These are phyloP conservation scores for Neonectria hederae DNA, from an alignment of 2,329 filamentous ascomycete genomes.

Conservation along the genomic window DNA sequence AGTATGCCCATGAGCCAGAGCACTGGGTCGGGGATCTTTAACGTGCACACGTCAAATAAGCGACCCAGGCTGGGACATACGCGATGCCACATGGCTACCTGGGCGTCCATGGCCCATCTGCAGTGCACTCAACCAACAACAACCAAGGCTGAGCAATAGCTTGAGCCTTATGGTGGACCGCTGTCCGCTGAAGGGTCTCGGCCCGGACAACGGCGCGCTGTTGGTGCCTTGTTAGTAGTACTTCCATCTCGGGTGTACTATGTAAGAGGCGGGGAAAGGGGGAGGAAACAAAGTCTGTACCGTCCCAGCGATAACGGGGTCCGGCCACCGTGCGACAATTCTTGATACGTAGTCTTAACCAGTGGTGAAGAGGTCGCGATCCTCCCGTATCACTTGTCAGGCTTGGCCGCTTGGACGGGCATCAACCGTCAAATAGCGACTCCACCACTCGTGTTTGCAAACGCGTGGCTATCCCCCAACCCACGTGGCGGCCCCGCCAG, in stretches of 20 bases:
- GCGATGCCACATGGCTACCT: slow-evolving; percentile 38
- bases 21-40: slow-evolving; percentile 12
- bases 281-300: neutral
- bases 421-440: slow-evolving; percentile 25
- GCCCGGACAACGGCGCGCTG: slow-evolving; percentile 9
- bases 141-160: slow-evolving; percentile 17
- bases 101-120: slow-evolving; percentile 15
- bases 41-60: slow-evolving; percentile 23
- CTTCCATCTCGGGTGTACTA: slow-evolving; percentile 12
- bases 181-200: slow-evolving; percentile 9
- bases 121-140: slow-evolving; percentile 20
- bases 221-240: slow-evolving; percentile 5
- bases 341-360: slow-evolving; percentile 16
- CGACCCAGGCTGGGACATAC: slow-evolving; percentile 25
- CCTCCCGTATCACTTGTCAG: slow-evolving; percentile 17
- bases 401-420: slow-evolving; percentile 24
- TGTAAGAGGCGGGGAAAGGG: neutral
- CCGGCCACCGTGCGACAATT: slow-evolving; percentile 1
- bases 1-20: slow-evolving; percentile 10
- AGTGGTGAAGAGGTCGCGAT: slow-evolving; percentile 8
- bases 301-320: slow-evolving; percentile 3
- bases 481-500: slow-evolving; percentile 43
- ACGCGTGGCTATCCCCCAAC: slow-evolving; percentile 40
- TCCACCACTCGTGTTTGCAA: slow-evolving; percentile 39
- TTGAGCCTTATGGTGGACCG: slow-evolving; percentile 25